Evolutionary conservation across 768 basidiomycete genomes (phyloP).

Genomic region (Mycena haematopus): DNA sequence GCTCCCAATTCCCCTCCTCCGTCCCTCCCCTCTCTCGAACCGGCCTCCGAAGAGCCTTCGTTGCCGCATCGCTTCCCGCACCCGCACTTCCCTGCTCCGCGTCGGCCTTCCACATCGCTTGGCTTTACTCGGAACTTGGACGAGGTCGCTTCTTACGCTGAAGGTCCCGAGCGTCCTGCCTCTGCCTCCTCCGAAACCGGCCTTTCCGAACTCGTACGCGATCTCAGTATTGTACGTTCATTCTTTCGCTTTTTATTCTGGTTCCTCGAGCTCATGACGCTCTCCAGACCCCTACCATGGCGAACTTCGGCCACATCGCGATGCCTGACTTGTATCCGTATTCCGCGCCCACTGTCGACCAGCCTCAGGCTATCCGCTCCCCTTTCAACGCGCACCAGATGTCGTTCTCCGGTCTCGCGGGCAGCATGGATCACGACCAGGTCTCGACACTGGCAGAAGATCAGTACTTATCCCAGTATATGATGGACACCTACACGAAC

Average conservation of each 20-base stretch:
- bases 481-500: conserved; percentile 8
- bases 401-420: conserved; percentile 5
- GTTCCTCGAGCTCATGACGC: background rate
- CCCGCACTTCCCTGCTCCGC: conserved; percentile 35
- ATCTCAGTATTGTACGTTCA: conserved; percentile 38
- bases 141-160: conserved; percentile 18
- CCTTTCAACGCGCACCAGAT: conserved; percentile 1
- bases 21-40: conserved; percentile 26
- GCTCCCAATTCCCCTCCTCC: conserved; percentile 25
- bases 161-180: conserved; percentile 31
- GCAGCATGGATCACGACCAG: background rate
- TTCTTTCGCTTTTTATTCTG: background rate
- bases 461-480: conserved; percentile 1
- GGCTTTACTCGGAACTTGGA: conserved; percentile 29
- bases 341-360: conserved; percentile 4
- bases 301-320: conserved; percentile 30
- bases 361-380: background rate
- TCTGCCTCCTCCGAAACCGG: conserved; percentile 33
- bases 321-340: conserved; percentile 17
- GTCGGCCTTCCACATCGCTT: conserved; percentile 44
- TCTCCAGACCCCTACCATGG: conserved; percentile 36
- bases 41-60: conserved; percentile 22
- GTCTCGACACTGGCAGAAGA: background rate
- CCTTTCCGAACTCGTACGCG: conserved; percentile 32
- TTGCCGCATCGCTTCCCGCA: conserved; percentile 35